Base-by-base conservation (phyloP, 371 early-diverging fungal genomes). In the Syncephalastrum monosporum region DNA sequence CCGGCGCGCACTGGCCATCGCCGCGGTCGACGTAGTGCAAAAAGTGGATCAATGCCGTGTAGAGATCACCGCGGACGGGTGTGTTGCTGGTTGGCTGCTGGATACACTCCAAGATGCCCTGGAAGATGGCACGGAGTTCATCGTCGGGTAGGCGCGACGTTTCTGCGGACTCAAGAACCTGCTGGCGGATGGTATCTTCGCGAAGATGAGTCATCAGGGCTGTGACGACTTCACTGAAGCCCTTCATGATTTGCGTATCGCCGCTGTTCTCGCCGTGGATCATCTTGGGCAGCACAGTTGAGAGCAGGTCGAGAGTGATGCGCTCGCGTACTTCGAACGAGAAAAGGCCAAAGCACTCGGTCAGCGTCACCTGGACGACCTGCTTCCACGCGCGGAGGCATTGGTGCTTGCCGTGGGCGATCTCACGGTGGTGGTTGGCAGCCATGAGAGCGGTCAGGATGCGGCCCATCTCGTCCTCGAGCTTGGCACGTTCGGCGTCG, bases 381-480 rank as follows among this genome's bases (percentile, higher is more conserved):
- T 91, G 85, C 58, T 86, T 84, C 95, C 95, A 96, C 0, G 91
- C 88, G 46, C 83, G 70, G 56, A 89, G 48, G 59, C 86, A 81
- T 55, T 88, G 81, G 42, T 71, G 59, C 52, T 86, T 81, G 5
- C 83, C 90, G 52, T 74, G 74, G 45, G 69, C 75, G 56, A 89
- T 81, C 63, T 86, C 86, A 21, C 82, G 79, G 16, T 67, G 65
- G 52, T 86, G 84, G 57, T 94, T 95, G 16, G 77, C 63, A 8
- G 80, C 84, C 67, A 82, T 74, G 53, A 79, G 77, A 21, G 67
- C 67, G 21, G 71, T 64, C 45, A 88, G 58, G 42, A 87, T 79
- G 4, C 72, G 67, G 42, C 76, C 74, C 57, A 87, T 73, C 43
- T 84, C 84, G 12, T 64, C 53, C 21, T 85, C 77, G 19, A 81